Evolutionary conservation across 2,329 filamentous ascomycete genomes (phyloP).

Genomic region (Pseudogymnoascus sp.): DNA sequence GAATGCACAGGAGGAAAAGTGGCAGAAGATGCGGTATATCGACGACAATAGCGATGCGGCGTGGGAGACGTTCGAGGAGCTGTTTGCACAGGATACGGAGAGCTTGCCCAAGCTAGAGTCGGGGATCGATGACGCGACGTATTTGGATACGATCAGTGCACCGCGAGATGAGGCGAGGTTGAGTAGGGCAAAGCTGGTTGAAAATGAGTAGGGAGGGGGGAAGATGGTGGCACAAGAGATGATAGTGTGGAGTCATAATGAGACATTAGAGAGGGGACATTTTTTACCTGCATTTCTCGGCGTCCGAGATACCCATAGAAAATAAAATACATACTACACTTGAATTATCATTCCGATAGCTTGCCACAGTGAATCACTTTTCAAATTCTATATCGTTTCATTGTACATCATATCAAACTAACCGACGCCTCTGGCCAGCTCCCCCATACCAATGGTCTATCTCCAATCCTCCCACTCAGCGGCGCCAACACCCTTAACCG

Average conservation of each 20-base stretch:
- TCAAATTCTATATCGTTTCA: neutral
- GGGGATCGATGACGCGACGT: slow-evolving; percentile 47
- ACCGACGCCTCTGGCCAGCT: slow-evolving; percentile 79
- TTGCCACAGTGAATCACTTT: neutral
- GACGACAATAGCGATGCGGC: slow-evolving; percentile 71
- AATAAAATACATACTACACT: neutral
- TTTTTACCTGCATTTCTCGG: slow-evolving; percentile 10
- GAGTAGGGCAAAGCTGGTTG: slow-evolving; percentile 15
- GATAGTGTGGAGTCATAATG: neutral
- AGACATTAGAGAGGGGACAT: neutral
- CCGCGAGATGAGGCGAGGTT: slow-evolving; percentile 28
- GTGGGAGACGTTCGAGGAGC: slow-evolving; percentile 66
- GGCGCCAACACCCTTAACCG: slow-evolving; percentile 77
- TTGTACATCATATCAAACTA: slow-evolving; percentile 20
- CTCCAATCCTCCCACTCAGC: slow-evolving; percentile 70
- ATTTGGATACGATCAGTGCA: slow-evolving; percentile 54
- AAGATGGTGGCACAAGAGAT: neutral
- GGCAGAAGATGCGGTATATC: slow-evolving; percentile 70
- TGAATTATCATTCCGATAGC: neutral
- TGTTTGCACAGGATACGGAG: slow-evolving; percentile 39
- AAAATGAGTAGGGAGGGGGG: neutral
- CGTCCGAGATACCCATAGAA: slow-evolving; percentile 9
- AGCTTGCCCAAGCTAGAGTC: slow-evolving; percentile 36
- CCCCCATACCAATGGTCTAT: slow-evolving; percentile 73
- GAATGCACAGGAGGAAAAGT: slow-evolving; percentile 70